Conservation (phyloP, 78 protist species). For the Dictyostelium capitatum region DNA sequence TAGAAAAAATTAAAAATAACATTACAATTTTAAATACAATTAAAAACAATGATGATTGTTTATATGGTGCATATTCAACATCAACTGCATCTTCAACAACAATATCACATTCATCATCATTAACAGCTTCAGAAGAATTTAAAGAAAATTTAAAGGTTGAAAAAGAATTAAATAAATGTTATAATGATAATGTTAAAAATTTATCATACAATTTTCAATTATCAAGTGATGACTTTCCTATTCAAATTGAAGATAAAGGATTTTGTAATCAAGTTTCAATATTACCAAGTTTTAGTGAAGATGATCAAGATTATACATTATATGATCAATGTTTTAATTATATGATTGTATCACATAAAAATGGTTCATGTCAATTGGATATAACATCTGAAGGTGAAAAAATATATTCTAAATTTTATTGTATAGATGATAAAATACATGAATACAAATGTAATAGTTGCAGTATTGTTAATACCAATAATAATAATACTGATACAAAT, state of each 20-base stretch:
- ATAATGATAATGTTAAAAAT: not conserved
- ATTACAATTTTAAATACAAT: not conserved
- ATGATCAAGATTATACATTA: not conserved
- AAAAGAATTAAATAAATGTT: slow-evolving; percentile 11
- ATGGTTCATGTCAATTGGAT: not conserved
- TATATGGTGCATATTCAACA: not conserved
- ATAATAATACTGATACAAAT: not conserved
- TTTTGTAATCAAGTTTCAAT: not conserved
- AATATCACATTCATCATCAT: not conserved
- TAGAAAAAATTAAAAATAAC: not conserved
- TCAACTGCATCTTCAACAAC: not conserved
- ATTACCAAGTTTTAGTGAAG: not conserved
- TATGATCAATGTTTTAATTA: not conserved
- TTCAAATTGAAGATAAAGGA: not conserved
- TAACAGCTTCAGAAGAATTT: not conserved
- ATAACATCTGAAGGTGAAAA: not conserved
- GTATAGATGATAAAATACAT: slow-evolving; percentile 12
- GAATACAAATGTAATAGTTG: slow-evolving; percentile 1
- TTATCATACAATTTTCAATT: not conserved
- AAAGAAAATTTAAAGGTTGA: not conserved
- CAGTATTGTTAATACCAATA: not conserved
- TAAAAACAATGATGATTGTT: not conserved
- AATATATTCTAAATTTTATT: not conserved
- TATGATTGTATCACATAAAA: not conserved
- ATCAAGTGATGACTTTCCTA: not conserved